phyloP scores from a whole-genome alignment of 192 early-diverging fungal species.

The Backusella parvicylindrica region DNA sequence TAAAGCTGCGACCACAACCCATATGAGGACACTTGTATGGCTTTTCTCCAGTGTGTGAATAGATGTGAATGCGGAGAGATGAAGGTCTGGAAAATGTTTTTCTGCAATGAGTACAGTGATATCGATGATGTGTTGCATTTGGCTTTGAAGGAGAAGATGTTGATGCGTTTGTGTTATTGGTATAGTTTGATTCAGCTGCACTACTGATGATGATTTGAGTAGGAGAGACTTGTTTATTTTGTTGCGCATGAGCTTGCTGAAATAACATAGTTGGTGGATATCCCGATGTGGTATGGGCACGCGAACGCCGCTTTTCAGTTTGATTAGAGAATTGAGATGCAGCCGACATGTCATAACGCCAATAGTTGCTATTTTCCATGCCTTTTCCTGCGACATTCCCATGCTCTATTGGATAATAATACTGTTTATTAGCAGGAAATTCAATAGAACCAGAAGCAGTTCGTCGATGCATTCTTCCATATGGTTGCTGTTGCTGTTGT shows the following conservation, averaged over 20 bases:
- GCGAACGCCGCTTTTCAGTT: not conserved
- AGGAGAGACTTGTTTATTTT: not conserved
- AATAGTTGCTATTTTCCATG: not conserved
- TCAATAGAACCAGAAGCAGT: slow-evolving; percentile 6
- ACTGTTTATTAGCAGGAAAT: not conserved
- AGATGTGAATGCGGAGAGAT: slow-evolving; percentile 50
- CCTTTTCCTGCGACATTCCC: not conserved
- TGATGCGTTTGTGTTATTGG: not conserved
- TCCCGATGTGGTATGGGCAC: slow-evolving; percentile 16
- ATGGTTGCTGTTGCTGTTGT: not conserved
- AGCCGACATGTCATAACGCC: not conserved
- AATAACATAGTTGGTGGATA: slow-evolving; percentile 14
- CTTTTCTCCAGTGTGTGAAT: slow-evolving; percentile 43
- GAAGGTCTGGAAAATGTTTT: slow-evolving; percentile 68
- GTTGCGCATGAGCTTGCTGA: not conserved
- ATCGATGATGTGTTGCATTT: slow-evolving; percentile 29
- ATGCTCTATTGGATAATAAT: not conserved
- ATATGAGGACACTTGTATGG: slow-evolving; percentile 31
- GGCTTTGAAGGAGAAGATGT: not conserved
- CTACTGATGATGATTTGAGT: not conserved
- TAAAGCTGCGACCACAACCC: slow-evolving; percentile 43
- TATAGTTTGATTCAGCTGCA: slow-evolving; percentile 12
- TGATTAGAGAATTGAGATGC: not conserved
- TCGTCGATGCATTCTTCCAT: not conserved
- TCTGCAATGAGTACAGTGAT: slow-evolving; percentile 53